Conservation (phyloP, 2,329 filamentous ascomycete genomes). For the Byssochlamys sp. region DNA sequence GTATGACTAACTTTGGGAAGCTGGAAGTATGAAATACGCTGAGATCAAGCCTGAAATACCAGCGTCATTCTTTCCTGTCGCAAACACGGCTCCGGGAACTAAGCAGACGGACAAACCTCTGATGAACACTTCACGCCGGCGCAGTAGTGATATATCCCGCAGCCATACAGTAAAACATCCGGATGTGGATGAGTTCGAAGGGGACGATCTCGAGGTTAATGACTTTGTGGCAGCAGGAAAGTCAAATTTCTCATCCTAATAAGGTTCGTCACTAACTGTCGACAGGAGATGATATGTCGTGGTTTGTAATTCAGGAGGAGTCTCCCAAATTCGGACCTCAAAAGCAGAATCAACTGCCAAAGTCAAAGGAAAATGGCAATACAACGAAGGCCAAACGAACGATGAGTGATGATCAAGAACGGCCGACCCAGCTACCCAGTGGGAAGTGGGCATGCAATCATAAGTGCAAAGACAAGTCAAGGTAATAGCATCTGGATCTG, state of each 20-base stretch:
- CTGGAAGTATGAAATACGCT: conserved; percentile 48
- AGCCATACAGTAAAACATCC: conserved; percentile 2
- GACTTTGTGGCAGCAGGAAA: conserved; percentile 41
- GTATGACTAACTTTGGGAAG: conserved; percentile 24
- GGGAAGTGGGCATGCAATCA: conserved; percentile 70
- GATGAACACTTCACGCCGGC: conserved; percentile 9
- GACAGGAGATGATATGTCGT: conserved; percentile 12
- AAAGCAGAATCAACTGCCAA: conserved; percentile 1
- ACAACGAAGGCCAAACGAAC: conserved; percentile 2
- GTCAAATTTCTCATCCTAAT: not conserved
- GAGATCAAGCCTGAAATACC: conserved; percentile 44
- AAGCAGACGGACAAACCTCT: conserved; percentile 11
- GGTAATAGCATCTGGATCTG: not conserved
- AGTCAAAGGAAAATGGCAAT: conserved; percentile 1
- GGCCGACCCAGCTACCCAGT: conserved; percentile 51
- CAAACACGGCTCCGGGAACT: conserved; percentile 1
- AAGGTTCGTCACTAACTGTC: not conserved
- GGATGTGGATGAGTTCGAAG: conserved; percentile 43
- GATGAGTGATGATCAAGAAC: conserved; percentile 11
- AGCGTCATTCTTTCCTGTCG: conserved; percentile 33
- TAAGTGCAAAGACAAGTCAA: conserved; percentile 51
- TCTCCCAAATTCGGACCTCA: not conserved
- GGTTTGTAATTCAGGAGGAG: conserved; percentile 11
- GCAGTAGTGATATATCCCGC: conserved; percentile 12
- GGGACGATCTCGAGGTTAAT: conserved; percentile 44